These are phyloP conservation scores for Mucor sp. DNA, from an alignment of 371 early-diverging fungal genomes.

Conservation along the genomic window DNA sequence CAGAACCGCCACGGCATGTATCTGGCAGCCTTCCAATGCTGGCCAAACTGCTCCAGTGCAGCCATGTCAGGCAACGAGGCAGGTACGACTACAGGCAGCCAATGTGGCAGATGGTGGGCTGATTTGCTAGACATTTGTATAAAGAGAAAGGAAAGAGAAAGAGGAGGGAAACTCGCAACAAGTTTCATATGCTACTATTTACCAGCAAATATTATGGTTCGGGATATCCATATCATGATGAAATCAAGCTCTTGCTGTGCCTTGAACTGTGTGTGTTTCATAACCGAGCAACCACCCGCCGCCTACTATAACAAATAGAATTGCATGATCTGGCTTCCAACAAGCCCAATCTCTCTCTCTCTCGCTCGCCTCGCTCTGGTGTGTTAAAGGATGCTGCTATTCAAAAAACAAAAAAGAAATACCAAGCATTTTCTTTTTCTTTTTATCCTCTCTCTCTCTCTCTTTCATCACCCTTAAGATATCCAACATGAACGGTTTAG, in stretches of 20 bases:
- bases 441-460: background rate
- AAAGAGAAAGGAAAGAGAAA: background rate
- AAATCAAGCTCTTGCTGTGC: background rate
- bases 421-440: slow-evolving; percentile 3
- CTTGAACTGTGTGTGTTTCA: background rate
- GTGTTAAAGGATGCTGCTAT: background rate
- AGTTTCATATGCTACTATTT: background rate
- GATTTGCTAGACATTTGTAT: background rate
- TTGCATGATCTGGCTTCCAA: slow-evolving; percentile 1
- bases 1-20: slow-evolving; percentile 15
- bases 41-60: slow-evolving; percentile 10
- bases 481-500: slow-evolving; percentile 28
- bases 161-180: background rate
- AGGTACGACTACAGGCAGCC: slow-evolving; percentile 11
- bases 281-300: background rate
- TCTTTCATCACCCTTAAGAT: background rate
- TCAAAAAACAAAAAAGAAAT: background rate
- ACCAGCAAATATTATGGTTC: background rate
- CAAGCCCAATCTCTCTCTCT: background rate
- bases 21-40: slow-evolving; percentile 8
- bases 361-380: no score
- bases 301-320: background rate
- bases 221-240: background rate
- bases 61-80: slow-evolving; percentile 7
- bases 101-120: slow-evolving; percentile 1